Percentiles rank a stretch among this genome's conserved stretches.
Conservation (phyloP, 306 rosid species). For the Quercus rubra region DNA sequence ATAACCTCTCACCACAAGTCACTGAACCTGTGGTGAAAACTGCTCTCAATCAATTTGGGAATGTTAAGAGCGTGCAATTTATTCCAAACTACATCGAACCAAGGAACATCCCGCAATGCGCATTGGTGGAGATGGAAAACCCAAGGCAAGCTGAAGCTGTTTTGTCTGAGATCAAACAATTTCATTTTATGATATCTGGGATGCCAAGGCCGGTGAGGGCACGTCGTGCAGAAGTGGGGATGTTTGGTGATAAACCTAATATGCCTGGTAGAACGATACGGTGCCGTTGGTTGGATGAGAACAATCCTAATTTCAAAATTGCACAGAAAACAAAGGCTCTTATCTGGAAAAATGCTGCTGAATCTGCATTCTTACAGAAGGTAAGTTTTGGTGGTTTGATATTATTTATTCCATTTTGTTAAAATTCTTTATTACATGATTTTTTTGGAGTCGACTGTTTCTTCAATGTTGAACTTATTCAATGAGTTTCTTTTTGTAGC, state of each 20-base stretch:
- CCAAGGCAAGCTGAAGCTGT: slow-evolving; percentile 47
- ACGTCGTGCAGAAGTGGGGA: slow-evolving; percentile 41
- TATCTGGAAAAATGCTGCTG: slow-evolving; percentile 41
- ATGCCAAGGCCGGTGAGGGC: slow-evolving; percentile 88
- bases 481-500: slow-evolving; percentile 29
- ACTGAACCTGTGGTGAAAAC: slow-evolving; percentile 64
- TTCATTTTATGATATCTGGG: slow-evolving; percentile 84
- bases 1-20: slow-evolving; percentile 74
- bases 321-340: slow-evolving; percentile 54
- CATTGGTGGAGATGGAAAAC: slow-evolving; percentile 70
- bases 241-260: slow-evolving; percentile 71
- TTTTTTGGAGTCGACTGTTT: not conserved
- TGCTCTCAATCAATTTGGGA: slow-evolving; percentile 71
- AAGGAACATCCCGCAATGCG: slow-evolving; percentile 41
- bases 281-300: slow-evolving; percentile 51
- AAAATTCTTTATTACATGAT: not conserved
- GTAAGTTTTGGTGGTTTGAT: slow-evolving; percentile 28
- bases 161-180: slow-evolving; percentile 22
- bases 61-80: slow-evolving; percentile 53
- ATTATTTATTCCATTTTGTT: not conserved
- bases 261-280: slow-evolving; percentile 50
- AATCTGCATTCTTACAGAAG: slow-evolving; percentile 43
- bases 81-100: slow-evolving; percentile 65
- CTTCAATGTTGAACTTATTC: not conserved
- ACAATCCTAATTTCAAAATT: slow-evolving; percentile 63